A percentile compares a stretch with the other conserved stretches of the same genome.
Evolutionary conservation across 768 basidiomycete species (phyloP).

Genomic region (Lactifluus volemus): DNA sequence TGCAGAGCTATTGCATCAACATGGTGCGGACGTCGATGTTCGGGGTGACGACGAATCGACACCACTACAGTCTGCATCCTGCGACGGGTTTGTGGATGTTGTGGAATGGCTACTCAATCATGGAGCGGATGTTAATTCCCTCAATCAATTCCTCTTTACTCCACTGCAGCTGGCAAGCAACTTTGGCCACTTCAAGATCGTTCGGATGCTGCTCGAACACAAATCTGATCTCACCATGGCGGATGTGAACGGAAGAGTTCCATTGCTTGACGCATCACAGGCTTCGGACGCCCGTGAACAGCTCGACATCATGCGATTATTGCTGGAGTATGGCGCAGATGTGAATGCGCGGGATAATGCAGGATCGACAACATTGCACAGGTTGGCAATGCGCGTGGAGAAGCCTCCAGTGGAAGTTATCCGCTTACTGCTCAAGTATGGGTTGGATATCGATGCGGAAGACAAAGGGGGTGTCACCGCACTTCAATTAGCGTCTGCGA

Average conservation of each 20-base stretch:
- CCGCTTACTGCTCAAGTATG: neutral
- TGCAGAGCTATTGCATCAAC: neutral
- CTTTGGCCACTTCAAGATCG: neutral
- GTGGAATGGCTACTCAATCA: neutral
- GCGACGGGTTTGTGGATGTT: neutral
- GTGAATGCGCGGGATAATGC: neutral
- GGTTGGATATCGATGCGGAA: neutral
- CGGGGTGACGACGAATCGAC: accelerated
- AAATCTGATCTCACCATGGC: neutral
- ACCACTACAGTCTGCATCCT: neutral
- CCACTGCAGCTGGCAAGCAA: neutral
- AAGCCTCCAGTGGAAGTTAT: neutral
- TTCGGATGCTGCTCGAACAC: neutral
- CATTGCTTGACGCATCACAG: neutral
- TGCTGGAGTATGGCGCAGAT: neutral
- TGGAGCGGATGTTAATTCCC: neutral
- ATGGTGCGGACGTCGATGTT: neutral
- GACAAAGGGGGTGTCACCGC: neutral
- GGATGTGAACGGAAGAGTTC: neutral
- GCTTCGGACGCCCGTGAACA: neutral
- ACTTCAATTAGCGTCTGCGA: neutral
- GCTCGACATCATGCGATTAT: neutral
- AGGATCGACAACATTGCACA: neutral
- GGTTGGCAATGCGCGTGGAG: neutral
- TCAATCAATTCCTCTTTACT: accelerated